Conservation (phyloP, 2,329 filamentous ascomycete genomes). For the Monosporascus sp. region DNA sequence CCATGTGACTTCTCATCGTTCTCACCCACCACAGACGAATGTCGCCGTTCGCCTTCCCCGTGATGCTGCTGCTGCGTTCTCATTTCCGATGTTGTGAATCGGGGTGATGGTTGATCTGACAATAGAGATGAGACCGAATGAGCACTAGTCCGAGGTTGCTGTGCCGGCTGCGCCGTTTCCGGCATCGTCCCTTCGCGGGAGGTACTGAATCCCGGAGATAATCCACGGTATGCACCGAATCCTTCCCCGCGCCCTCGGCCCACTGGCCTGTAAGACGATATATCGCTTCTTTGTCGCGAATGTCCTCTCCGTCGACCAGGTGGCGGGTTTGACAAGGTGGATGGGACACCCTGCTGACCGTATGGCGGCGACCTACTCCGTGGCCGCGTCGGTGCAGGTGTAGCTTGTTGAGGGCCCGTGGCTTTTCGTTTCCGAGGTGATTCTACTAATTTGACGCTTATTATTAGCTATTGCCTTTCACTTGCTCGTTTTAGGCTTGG, state of each 20-base stretch:
- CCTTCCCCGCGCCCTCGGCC: constrained; percentile 33
- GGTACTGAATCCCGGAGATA: constrained; percentile 32
- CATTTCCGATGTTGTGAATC: constrained; percentile 20
- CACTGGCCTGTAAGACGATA: constrained; percentile 43
- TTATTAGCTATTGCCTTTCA: constrained; percentile 38
- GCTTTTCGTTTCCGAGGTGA: constrained; percentile 85
- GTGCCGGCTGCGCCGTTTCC: constrained; percentile 23
- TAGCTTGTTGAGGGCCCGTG: constrained; percentile 46
- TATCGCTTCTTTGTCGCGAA: constrained; percentile 60
- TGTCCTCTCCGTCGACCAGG: constrained; percentile 53
- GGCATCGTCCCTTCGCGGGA: constrained; percentile 29
- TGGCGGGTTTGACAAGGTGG: constrained; percentile 48
- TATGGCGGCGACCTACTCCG: constrained; percentile 51
- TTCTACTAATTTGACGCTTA: constrained; percentile 53
- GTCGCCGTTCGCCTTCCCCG: constrained; percentile 25
- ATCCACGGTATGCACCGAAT: constrained; percentile 28
- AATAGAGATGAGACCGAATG: constrained; percentile 41
- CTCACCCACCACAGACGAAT: constrained; percentile 22
- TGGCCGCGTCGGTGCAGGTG: constrained; percentile 41
- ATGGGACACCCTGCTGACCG: constrained; percentile 40
- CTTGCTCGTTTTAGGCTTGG: constrained; percentile 44
- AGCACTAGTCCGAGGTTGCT: constrained; percentile 29
- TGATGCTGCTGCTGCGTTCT: constrained; percentile 18
- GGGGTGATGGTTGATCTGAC: constrained; percentile 33
- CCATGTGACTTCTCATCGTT: constrained; percentile 31